A percentile compares a stretch with the other conserved stretches of the same genome.
phyloP scores from a whole-genome alignment of 2,329 filamentous ascomycete genomes.

The Paraphoma sp. region DNA sequence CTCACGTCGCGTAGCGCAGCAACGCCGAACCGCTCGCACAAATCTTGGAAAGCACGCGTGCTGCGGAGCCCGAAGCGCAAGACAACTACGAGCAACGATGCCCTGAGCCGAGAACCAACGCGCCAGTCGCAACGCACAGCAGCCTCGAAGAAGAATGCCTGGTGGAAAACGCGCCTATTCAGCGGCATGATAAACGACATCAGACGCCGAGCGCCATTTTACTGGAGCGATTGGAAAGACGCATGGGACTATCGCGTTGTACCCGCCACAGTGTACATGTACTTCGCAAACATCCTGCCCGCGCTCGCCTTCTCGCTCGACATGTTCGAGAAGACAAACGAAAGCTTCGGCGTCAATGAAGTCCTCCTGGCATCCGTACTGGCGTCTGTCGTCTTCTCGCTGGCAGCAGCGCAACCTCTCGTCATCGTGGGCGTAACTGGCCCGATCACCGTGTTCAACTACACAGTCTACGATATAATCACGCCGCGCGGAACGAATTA shows the following conservation, averaged over 20 bases:
- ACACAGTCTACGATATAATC: slow-evolving; percentile 92
- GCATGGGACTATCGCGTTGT: slow-evolving; percentile 91
- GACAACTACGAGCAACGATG: slow-evolving; percentile 1
- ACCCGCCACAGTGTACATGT: slow-evolving; percentile 89
- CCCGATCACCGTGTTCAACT: slow-evolving; percentile 94
- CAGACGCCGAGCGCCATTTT: slow-evolving; percentile 75
- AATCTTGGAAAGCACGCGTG: slow-evolving; percentile 29
- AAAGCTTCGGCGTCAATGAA: slow-evolving; percentile 89
- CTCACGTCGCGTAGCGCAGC: slow-evolving; percentile 21
- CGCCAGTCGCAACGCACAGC: slow-evolving; percentile 14
- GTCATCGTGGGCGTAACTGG: slow-evolving; percentile 92
- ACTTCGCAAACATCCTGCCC: slow-evolving; percentile 90
- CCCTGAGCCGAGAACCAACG: slow-evolving; percentile 1
- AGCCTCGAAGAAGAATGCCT: slow-evolving; percentile 46
- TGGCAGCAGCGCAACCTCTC: slow-evolving; percentile 82
- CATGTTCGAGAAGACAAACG: slow-evolving; percentile 88
- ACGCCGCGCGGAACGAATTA: slow-evolving; percentile 78
- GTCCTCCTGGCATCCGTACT: slow-evolving; percentile 86
- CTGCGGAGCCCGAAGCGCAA: slow-evolving; percentile 3
- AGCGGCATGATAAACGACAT: slow-evolving; percentile 82
- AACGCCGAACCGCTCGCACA: slow-evolving; percentile 22
- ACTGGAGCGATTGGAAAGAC: slow-evolving; percentile 82
- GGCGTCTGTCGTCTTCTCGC: slow-evolving; percentile 79
- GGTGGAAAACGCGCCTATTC: slow-evolving; percentile 80
- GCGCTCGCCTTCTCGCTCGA: slow-evolving; percentile 89